These are phyloP conservation scores for Parmales sp. DNA, from an alignment of 108 stramenopile genomes.

Conservation along the genomic window DNA sequence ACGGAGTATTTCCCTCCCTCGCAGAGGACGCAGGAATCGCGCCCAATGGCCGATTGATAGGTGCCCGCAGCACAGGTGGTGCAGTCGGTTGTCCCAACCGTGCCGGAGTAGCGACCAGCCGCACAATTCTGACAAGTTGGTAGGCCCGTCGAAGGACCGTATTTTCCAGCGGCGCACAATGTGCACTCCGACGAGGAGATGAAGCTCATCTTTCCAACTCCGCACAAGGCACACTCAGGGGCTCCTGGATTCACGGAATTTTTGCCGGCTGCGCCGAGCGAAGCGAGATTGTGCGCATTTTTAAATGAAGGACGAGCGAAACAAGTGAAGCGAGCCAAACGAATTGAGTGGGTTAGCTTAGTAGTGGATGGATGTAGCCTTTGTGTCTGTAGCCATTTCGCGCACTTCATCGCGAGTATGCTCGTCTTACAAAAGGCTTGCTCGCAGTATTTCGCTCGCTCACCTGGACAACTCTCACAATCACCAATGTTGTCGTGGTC, in stretches of 20 bases:
- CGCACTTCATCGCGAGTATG: not conserved
- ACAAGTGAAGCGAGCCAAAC: not conserved
- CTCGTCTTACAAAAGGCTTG: not conserved
- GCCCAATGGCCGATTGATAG: not conserved
- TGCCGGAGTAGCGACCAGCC: not conserved
- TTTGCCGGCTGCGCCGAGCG: too few relatives aligned
- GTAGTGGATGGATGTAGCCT: not conserved
- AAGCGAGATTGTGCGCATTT: not conserved
- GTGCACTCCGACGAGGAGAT: not conserved
- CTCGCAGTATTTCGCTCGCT: not conserved
- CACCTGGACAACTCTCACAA: not conserved
- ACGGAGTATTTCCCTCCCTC: conserved; percentile 1
- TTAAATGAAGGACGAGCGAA: not conserved
- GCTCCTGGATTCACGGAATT: too few relatives aligned
- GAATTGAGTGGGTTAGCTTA: not conserved
- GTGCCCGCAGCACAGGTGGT: not conserved
- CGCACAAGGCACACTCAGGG: not conserved
- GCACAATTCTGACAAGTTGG: too few relatives aligned
- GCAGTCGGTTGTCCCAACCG: not conserved
- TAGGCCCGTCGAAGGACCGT: too few relatives aligned
- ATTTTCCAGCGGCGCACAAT: not conserved
- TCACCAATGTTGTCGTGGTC: not conserved
- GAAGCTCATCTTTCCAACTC: not conserved
- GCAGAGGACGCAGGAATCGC: not conserved
- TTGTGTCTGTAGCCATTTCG: not conserved